Base-by-base conservation (phyloP, 352 stramenopile genomes). In the Phytophthora brassicae region DNA sequence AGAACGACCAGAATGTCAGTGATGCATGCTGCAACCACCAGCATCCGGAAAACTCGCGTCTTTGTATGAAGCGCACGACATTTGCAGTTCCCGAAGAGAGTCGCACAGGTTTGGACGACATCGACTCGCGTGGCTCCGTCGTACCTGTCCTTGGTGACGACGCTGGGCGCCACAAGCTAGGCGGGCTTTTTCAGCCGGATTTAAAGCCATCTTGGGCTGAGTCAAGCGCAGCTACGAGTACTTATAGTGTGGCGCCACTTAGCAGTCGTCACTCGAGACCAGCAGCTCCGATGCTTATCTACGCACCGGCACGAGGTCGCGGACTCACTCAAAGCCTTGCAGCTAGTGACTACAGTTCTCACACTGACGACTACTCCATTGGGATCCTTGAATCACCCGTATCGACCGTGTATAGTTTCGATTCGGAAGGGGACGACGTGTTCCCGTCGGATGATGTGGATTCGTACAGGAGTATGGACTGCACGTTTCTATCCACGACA, bases 331-430 rank as follows among this genome's bases (percentile, higher is more conserved):
- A 65, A 19, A 69, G 39, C 24, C 51, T 56, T 6, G 11, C 43
- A 20, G 26, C 48, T 33, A 75, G 67, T 48, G 62, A 75, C 19
- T 53, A 58, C 44, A 72, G 63, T 39, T 72, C 57, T 1, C 49
- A 75, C 24, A 63, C 67, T 4, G 67, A 75, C 22, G 58, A 75
- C 53, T 72, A 72, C 41, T 72, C 67, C 19, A 75, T 75, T 13
- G 62, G 46, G 3, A 69, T 72, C 23, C 57, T 75, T 4, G 63
- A 75, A 42, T 75, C 67, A 12, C 67, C 66, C 6, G 51, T 64
- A 16, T 74, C 66, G 12, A 68, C 62, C 1, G 66, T 55, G 19
- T 74, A 74, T 39, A 75, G 63, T 28, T 66, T 72, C 33, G 63
- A 50, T 20, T 75, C 63, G 2, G 67, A 75, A 41, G 26, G 39